Conservation (phyloP, 2,329 filamentous ascomycete species). For the Fusarium siculi region DNA sequence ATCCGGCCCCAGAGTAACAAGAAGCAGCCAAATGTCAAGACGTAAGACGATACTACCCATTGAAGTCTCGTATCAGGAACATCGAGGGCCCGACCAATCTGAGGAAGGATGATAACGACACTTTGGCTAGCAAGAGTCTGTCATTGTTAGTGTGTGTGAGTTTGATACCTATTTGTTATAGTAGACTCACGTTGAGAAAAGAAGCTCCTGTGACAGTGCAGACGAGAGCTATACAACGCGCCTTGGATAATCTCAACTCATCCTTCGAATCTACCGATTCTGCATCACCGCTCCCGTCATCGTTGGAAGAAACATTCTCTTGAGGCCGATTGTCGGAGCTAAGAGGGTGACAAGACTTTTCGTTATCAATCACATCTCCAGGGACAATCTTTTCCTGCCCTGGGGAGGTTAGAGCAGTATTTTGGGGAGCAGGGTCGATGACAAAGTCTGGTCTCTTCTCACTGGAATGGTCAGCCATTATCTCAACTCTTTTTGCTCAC, state of each 20-base stretch:
- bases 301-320: not conserved
- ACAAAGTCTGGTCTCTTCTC: constrained; percentile 23
- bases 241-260: constrained; percentile 57
- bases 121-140: constrained; percentile 45
- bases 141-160: not conserved
- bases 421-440: constrained; percentile 3
- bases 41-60: constrained; percentile 75
- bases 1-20: constrained; percentile 74
- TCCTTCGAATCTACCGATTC: constrained; percentile 40
- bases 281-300: constrained; percentile 14
- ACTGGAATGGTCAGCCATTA: constrained; percentile 15
- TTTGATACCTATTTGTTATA: not conserved
- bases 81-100: constrained; percentile 65
- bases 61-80: constrained; percentile 70
- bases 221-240: constrained; percentile 64
- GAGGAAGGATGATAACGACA: constrained; percentile 58
- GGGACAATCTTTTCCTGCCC: not conserved
- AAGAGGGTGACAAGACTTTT: constrained; percentile 12
- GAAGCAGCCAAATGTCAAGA: constrained; percentile 74
- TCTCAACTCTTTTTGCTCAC: not conserved
- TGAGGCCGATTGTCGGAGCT: not conserved
- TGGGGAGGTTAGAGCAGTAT: constrained; percentile 1
- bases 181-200: constrained; percentile 62
- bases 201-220: constrained; percentile 65
- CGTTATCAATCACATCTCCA: constrained; percentile 3